A percentile compares a stretch with the other conserved stretches of the same genome.
phyloP scores from a whole-genome alignment of 1,284 basidiomycete genomes.

The Ganoderma sp. region DNA sequence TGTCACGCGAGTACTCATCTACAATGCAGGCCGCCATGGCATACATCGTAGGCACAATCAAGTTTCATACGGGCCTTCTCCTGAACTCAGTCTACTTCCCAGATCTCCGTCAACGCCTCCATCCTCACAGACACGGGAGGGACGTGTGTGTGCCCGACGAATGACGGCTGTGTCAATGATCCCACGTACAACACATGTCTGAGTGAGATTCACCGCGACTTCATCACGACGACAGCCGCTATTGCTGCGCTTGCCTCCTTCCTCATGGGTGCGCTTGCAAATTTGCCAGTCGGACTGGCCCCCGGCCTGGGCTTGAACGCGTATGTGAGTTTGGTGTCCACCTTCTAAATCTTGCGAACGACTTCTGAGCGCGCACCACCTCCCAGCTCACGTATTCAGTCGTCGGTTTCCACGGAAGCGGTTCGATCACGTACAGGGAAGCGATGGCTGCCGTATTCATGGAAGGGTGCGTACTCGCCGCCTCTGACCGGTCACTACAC shows the following conservation, averaged over 20 bases:
- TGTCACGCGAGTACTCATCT: constrained; percentile 12
- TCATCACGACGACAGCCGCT: constrained; percentile 82
- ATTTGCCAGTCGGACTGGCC: constrained; percentile 83
- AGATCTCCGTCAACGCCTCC: constrained; percentile 86
- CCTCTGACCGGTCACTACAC: too few species aligned
- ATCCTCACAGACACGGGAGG: constrained; percentile 82
- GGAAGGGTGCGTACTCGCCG: constrained; percentile 61
- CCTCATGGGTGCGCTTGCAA: constrained; percentile 85
- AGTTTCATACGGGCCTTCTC: neutral
- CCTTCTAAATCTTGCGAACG: neutral
- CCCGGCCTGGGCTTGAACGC: constrained; percentile 86
- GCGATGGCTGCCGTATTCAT: constrained; percentile 90
- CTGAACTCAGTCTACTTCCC: neutral
- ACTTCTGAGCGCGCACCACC: neutral
- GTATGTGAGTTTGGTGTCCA: constrained; percentile 57
- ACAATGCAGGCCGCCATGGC: constrained; percentile 65
- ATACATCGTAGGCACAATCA: constrained; percentile 59
- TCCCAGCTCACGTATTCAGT: constrained; percentile 85
- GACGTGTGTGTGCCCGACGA: constrained; percentile 74
- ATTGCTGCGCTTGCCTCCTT: constrained; percentile 77
- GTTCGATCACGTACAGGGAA: constrained; percentile 78
- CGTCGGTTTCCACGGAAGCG: constrained; percentile 83
- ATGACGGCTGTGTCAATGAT: constrained; percentile 62
- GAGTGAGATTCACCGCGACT: constrained; percentile 69
- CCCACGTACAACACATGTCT: constrained; percentile 69